phyloP scores from a whole-genome alignment of 1,284 basidiomycete species.

The Ustilago lituana region DNA sequence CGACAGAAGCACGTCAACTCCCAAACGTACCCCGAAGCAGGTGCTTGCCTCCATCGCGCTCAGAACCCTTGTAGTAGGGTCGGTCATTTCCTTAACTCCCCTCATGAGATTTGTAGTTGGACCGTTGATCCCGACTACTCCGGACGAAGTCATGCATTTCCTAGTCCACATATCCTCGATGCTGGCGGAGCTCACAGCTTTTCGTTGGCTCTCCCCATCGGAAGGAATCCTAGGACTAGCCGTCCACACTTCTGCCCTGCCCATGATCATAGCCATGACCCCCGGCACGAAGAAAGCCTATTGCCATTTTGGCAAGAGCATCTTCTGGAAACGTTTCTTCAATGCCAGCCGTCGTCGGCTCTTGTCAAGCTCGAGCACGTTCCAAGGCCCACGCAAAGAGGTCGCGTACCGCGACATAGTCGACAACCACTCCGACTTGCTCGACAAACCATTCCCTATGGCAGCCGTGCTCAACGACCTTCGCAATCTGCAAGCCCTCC shows the following conservation, averaged over 20 bases:
- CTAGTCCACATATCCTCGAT: no score
- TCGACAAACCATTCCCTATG: constrained; percentile 37
- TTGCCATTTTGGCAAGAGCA: not conserved
- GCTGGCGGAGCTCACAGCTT: no score
- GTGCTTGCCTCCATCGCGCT: no score
- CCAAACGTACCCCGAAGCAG: no score
- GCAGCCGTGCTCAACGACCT: constrained; percentile 33
- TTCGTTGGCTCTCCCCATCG: no score
- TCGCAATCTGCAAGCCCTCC: constrained; percentile 30
- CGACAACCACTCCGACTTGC: constrained; percentile 21
- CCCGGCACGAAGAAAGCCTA: constrained; percentile 7
- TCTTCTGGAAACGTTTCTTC: not conserved
- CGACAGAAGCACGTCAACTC: not conserved
- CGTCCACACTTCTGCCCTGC: constrained; percentile 29
- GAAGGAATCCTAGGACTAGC: no score
- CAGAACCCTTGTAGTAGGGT: no score
- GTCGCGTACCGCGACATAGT: constrained; percentile 21
- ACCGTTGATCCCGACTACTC: not conserved
- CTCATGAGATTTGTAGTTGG: no score
- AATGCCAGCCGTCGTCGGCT: constrained; percentile 2
- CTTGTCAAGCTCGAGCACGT: not conserved
- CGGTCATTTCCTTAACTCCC: no score
- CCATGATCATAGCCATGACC: constrained; percentile 15
- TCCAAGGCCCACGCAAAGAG: constrained; percentile 17
- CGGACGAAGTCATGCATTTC: no score